These are phyloP conservation scores for Trichoderma pleuroti DNA, from an alignment of 2,329 filamentous ascomycete species.

Conservation along the genomic window DNA sequence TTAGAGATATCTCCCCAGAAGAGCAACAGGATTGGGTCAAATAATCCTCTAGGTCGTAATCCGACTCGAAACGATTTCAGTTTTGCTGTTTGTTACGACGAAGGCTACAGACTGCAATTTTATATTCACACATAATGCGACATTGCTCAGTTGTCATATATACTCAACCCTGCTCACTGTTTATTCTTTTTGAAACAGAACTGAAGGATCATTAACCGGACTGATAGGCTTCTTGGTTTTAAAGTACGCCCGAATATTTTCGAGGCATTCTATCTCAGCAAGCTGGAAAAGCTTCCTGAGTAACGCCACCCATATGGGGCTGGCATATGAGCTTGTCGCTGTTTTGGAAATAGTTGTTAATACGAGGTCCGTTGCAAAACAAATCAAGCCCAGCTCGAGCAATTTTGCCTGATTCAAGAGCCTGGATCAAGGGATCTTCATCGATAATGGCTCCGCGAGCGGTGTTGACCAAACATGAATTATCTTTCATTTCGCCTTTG, in stretches of 20 bases:
- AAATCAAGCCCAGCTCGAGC: neutral
- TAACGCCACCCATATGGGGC: neutral
- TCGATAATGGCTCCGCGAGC: neutral
- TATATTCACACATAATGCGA: neutral
- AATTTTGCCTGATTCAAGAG: neutral
- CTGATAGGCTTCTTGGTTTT: neutral
- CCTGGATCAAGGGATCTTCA: neutral
- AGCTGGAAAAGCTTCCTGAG: neutral
- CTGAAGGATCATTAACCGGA: neutral
- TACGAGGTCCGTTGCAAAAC: neutral
- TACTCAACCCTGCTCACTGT: neutral
- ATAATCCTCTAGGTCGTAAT: neutral
- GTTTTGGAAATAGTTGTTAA: neutral
- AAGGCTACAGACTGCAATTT: neutral
- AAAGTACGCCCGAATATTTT: neutral
- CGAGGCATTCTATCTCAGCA: neutral
- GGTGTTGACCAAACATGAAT: neutral
- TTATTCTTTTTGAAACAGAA: neutral
- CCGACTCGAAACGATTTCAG: neutral
- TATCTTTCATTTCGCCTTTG: neutral
- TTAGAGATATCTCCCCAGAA: neutral
- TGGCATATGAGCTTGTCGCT: neutral
- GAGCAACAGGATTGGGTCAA: neutral
- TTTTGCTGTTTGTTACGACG: neutral
- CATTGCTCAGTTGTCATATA: neutral